Percentiles rank a stretch among this genome's conserved stretches.
phyloP scores from a whole-genome alignment of 2,329 filamentous ascomycete genomes.

The Arthrobotrys sphaeroides region DNA sequence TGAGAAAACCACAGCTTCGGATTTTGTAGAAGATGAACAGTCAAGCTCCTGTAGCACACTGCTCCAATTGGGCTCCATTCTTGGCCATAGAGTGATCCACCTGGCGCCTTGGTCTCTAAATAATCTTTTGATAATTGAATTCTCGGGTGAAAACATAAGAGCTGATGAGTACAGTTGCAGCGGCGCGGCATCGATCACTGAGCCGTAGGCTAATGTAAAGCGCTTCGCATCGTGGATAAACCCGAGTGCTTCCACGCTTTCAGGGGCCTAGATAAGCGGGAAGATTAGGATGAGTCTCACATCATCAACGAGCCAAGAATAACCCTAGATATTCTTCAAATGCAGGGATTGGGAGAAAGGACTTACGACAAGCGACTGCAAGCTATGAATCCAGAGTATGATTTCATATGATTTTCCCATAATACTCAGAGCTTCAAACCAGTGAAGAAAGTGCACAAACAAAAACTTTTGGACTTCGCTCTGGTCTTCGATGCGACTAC shows the following conservation, averaged over 20 bases:
- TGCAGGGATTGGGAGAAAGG: background rate
- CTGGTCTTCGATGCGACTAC: background rate
- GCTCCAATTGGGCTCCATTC: background rate
- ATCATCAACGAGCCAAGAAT: no score
- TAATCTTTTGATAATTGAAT: background rate
- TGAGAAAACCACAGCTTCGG: background rate
- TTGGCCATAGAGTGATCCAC: background rate
- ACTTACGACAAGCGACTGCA: background rate
- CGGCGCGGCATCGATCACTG: background rate
- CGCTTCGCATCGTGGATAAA: background rate
- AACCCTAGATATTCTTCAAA: no score
- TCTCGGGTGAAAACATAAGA: slow-evolving; percentile 15
- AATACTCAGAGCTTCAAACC: slow-evolving; percentile 62
- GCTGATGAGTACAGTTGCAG: slow-evolving; percentile 29
- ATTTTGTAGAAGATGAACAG: background rate
- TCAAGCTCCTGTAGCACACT: background rate
- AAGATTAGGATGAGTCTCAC: background rate
- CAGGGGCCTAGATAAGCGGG: background rate
- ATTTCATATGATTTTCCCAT: slow-evolving; percentile 57
- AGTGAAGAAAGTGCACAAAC: slow-evolving; percentile 62
- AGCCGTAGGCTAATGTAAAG: background rate
- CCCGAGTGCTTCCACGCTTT: background rate
- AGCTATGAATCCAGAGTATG: slow-evolving; percentile 14
- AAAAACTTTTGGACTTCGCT: slow-evolving; percentile 60
- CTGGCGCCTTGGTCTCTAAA: background rate